A percentile compares a stretch with the other conserved stretches of the same genome.
These are phyloP conservation scores for Phytophthora hibernalis DNA, from an alignment of 352 stramenopile genomes.

Conservation along the genomic window DNA sequence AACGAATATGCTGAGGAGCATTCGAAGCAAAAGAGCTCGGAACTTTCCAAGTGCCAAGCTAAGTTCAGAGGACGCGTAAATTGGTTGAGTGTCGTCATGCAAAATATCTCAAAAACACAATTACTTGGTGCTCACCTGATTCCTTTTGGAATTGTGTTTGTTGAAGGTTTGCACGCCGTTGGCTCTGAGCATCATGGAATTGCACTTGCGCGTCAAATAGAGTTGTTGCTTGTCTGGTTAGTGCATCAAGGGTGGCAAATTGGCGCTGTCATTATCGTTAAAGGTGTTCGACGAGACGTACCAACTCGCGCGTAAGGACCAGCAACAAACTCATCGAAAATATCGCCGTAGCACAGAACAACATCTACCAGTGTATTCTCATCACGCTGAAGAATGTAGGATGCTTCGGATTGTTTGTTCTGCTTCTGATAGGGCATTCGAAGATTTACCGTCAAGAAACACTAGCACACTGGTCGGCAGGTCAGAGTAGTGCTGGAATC, in stretches of 20 bases:
- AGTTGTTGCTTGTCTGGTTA: slow-evolving; percentile 1
- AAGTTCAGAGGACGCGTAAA: not conserved
- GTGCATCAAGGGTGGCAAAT: no score
- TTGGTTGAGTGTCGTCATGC: slow-evolving; percentile 6
- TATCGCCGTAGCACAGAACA: slow-evolving; percentile 5
- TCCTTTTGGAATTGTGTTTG: slow-evolving; percentile 4
- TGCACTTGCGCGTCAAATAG: slow-evolving; percentile 6
- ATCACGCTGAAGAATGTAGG: slow-evolving; percentile 11
- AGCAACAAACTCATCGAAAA: slow-evolving; percentile 9
- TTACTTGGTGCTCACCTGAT: slow-evolving; percentile 7
- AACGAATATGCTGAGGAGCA: slow-evolving; percentile 1
- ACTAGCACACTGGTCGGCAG: not conserved
- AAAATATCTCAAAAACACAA: slow-evolving; percentile 20
- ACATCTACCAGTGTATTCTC: slow-evolving; percentile 12
- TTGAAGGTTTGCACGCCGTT: slow-evolving; percentile 4
- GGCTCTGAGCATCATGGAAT: slow-evolving; percentile 11
- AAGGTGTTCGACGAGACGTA: slow-evolving; percentile 11
- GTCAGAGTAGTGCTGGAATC: not conserved
- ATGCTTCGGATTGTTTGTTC: slow-evolving; percentile 11
- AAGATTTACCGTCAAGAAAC: slow-evolving; percentile 3
- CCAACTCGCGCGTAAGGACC: not conserved
- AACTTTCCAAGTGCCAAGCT: no score
- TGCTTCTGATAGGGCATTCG: slow-evolving; percentile 3
- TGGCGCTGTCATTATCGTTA: no score
- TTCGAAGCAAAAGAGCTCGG: not conserved